phyloP scores from a whole-genome alignment of 352 stramenopile species.

The Aphanomyces stellatus region DNA sequence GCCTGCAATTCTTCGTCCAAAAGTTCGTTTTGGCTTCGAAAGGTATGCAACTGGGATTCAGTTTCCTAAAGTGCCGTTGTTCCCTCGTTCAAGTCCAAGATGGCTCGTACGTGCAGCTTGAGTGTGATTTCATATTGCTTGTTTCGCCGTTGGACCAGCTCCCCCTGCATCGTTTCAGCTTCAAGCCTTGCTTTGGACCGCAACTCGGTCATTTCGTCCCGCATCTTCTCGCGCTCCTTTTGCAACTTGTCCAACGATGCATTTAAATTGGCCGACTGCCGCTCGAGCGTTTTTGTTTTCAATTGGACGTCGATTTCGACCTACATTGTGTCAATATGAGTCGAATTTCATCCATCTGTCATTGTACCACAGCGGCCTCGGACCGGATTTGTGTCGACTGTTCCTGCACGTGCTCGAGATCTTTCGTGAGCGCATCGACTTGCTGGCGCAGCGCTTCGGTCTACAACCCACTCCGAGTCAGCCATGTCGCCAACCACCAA shows the following conservation, averaged over 20 bases:
- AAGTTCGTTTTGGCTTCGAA: constrained; percentile 30
- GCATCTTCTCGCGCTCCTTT: constrained; percentile 13
- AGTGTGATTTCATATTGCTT: constrained; percentile 77
- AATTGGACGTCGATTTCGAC: constrained; percentile 17
- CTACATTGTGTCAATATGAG: background rate
- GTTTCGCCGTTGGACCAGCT: constrained; percentile 60
- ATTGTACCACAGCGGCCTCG: background rate
- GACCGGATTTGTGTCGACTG: background rate
- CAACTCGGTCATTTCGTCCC: constrained; percentile 32
- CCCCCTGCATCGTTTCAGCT: constrained; percentile 53
- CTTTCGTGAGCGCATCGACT: constrained; percentile 2
- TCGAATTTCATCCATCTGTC: background rate
- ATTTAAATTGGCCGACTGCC: constrained; percentile 1
- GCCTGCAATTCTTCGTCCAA: constrained; percentile 39
- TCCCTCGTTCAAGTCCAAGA: background rate
- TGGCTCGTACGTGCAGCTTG: constrained; percentile 33
- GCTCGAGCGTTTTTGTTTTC: constrained; percentile 14
- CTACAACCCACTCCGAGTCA: background rate
- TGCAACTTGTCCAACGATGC: constrained; percentile 15
- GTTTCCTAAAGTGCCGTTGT: constrained; percentile 21
- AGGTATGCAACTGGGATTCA: constrained; percentile 40
- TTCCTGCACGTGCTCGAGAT: constrained; percentile 5
- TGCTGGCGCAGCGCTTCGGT: constrained; percentile 8
- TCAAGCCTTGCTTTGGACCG: constrained; percentile 46
- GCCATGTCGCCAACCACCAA: background rate